These are phyloP conservation scores for Nakazawaea pomicola DNA, from an alignment of 805 yeast genomes.

Conservation along the genomic window DNA sequence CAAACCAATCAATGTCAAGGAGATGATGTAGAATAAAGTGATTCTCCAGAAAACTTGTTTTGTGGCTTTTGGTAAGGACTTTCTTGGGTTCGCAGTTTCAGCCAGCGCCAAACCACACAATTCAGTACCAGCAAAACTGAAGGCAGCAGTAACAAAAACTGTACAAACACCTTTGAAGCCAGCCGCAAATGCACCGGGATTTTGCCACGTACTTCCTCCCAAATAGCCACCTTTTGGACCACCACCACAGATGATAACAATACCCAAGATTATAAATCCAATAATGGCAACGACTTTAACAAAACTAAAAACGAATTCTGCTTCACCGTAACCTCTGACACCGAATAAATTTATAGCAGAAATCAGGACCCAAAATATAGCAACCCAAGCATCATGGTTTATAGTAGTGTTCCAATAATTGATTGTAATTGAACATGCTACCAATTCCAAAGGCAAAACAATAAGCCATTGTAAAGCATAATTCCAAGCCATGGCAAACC, in stretches of 20 bases:
- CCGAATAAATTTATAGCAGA: conserved; percentile 53
- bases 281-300: conserved; percentile 53
- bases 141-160: conserved; percentile 56
- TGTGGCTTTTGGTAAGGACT: conserved; percentile 57
- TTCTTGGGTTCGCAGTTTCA: conserved; percentile 58
- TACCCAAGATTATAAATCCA: conserved; percentile 53
- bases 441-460: conserved; percentile 50
- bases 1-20: conserved; percentile 50
- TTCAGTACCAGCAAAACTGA: conserved; percentile 66
- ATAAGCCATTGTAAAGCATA: conserved; percentile 52
- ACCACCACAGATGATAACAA: conserved; percentile 56
- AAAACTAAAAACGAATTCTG: conserved; percentile 52
- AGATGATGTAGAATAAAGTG: conserved; percentile 49
- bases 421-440: conserved; percentile 49
- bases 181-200: conserved; percentile 53
- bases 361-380: conserved; percentile 48
- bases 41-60: conserved; percentile 66
- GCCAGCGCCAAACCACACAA: conserved; percentile 62
- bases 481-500: conserved; percentile 59
- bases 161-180: conserved; percentile 63
- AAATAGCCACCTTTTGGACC: conserved; percentile 49
- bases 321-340: conserved; percentile 65
- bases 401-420: conserved; percentile 40
- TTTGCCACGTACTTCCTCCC: conserved; percentile 55
- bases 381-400: conserved; percentile 52